Base-by-base conservation (phyloP, 495 filamentous ascomycete species). In the Aspergillus ostianus region DNA sequence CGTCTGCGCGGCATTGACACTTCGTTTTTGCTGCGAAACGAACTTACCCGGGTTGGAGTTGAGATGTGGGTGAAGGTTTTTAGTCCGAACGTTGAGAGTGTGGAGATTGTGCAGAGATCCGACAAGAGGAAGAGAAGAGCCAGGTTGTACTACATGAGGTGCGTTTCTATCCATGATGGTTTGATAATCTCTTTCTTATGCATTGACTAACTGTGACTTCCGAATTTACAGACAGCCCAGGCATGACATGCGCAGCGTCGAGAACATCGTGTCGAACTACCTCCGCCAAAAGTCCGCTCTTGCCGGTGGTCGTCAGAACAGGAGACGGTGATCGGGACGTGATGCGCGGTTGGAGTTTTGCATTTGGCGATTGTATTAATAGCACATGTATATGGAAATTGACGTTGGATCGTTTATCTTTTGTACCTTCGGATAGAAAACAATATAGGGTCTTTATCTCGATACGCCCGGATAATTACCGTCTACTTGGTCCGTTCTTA, bases 11-110 rank as follows among this genome's bases (percentile, higher is more conserved):
- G 92, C 61, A 81, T 95, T 23, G 94, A 99, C 72, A 93, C 91
- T 6, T 88, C 87, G 1, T 84, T 98, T 47, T 73, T 97, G 60
- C 79, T 99, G 55, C 82, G 94, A 26, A 93, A 92, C 66, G 84
- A 93, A 63, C 71, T 99, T 55, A 87, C 86, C 47, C 82, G 88
- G 55, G 84, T 94, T 6, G 90, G 91, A 50, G 92, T 97, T n/a
- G 94, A 99, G 84, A 92, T 97, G 91, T 97, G 91, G 84, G 90
- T 87, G 70, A 99, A 98, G 83, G 78, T 96, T 53, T 98, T 91
- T 78, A 87, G 82, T 62, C 92, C 92, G 60, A 90, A 90, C 71
- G 87, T 98, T 52, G 83, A 89, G 66, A 90, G 90, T 58, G 89
- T 99, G 67, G 95, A 99, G 78, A 87, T 99, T 63, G 90, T 98